Base-by-base conservation (phyloP, 306 rosid species). In the Malus domestica region DNA sequence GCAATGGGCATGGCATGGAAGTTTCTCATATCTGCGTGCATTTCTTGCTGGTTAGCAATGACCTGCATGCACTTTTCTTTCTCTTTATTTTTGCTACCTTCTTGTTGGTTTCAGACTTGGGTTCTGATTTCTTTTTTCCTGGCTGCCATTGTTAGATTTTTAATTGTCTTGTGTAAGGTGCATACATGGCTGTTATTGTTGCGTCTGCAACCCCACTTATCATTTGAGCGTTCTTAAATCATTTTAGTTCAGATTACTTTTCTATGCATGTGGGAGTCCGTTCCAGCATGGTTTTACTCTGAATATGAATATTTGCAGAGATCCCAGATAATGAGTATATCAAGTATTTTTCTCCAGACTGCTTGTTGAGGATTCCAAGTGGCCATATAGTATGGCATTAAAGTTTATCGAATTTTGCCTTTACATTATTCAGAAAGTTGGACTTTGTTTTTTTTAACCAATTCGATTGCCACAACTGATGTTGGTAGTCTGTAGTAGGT, bases 261-360 rank as follows among this genome's bases (percentile, higher is more conserved):
- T 29, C 8, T 46, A 10, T 30, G 33, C 25, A 70, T 51, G 27
- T 18, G 25, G 5, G 62, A 30, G 15, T 51, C 29, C 25, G 10
- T 20, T 10, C 52, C 49, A 32, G 32, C 57, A 10, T 13, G 13
- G 3, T 38, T n/a, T 15, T 25, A 23, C 15, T 42, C 22, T 73
- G 68, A 40, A 40, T 60, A 8, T 38, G 55, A 15, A 40, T 58
- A 22, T 40, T 73, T 59, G 29, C 97, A 95, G 98, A 95, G 83
- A 92, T 95, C 79, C 98, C 98, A 5, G 92, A 95, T 44, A 95
- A 95, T 27, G 97, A 88, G 83, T 95, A 95, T 77, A 90, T 92
- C 52, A 85, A 92, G 79, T 95, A 95, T 78, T 95, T 95, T 83
- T 88, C 84, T n/a, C 98, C 98, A 3, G 98, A 95, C 22, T 89